Evolutionary conservation across 106 monocot genomes (phyloP).

Genomic region (Platanthera zijinensis): DNA sequence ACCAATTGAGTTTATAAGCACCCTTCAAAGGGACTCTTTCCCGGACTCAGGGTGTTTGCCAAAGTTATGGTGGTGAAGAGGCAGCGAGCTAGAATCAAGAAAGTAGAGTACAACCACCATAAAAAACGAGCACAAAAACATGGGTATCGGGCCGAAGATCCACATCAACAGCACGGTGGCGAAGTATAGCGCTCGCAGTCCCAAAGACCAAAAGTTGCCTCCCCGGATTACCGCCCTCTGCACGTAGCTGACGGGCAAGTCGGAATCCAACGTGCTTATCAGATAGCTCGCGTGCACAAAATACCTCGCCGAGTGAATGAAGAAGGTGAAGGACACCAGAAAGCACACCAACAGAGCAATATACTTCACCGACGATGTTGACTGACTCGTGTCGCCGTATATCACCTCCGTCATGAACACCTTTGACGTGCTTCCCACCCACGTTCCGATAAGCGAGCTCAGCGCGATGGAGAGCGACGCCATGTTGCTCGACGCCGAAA

Average conservation of each 20-base stretch:
- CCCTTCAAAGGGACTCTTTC: no score
- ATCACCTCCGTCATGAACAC: slow-evolving; percentile 39
- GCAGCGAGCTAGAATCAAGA: slow-evolving; percentile 50
- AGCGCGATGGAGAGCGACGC: slow-evolving; percentile 66
- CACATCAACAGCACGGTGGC: slow-evolving; percentile 60
- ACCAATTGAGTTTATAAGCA: no score
- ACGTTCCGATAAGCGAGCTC: slow-evolving; percentile 69
- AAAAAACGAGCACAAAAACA: slow-evolving; percentile 49
- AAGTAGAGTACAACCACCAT: slow-evolving; percentile 41
- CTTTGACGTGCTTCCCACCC: slow-evolving; percentile 47
- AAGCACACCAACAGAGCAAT: slow-evolving; percentile 62
- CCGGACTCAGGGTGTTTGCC: neutral
- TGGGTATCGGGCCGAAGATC: slow-evolving; percentile 78
- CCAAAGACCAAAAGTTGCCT: slow-evolving; percentile 57
- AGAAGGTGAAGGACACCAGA: slow-evolving; percentile 55
- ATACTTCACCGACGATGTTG: slow-evolving; percentile 58
- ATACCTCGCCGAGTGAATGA: slow-evolving; percentile 67
- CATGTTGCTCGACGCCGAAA: slow-evolving; percentile 45
- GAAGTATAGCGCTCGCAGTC: slow-evolving; percentile 52
- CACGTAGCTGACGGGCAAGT: slow-evolving; percentile 59
- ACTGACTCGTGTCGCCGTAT: slow-evolving; percentile 44
- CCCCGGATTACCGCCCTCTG: slow-evolving; percentile 50
- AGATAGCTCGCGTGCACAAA: slow-evolving; percentile 73
- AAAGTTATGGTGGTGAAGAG: slow-evolving; percentile 24
- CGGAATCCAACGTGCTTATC: slow-evolving; percentile 50